Base-by-base conservation (phyloP, 768 basidiomycete genomes). In the Boletus rufocinnamomeus region DNA sequence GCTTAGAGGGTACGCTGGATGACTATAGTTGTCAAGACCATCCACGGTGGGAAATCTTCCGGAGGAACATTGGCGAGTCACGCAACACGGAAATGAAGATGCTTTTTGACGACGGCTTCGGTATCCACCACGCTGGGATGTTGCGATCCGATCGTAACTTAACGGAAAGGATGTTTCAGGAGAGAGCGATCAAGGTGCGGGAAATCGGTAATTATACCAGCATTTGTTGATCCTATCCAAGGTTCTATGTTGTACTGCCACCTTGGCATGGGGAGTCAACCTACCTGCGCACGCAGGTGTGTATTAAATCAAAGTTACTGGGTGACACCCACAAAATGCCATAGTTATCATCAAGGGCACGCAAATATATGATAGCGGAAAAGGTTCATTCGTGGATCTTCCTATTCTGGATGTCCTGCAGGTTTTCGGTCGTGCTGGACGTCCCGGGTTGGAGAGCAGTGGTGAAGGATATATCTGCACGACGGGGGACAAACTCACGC, bases 91-190 rank as follows among this genome's bases (percentile, higher is more conserved):
- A 98, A 75, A 93, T 99, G 95, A 96, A 91, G 72, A 84, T 90
- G 64, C 80, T 99, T 17, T 97, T 97, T 66, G 91, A 94, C 57
- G 72, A 76, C 61, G 97, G 97, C 6, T 95, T 98, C 69, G 97
- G 95, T 13, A 98, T 99, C 47, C 96, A 98, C 73, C 97, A 99
- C 74, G 97, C 97, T 38, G 97, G 97, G 4, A 98, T 99, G 97
- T 75, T 99, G 60, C 81, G 97, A 48, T 84, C 88, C 8, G 97
- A 99, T 69, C 81, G 97, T 63, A 98, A 93, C 70, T 84, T 98
- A 80, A 95, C 91, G 85, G 97, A 98, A 74, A 82, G 84, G 67
- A 84, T 98, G 85, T 98, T 99, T 61, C 91, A 90, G 66, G 88
- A 89, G 17, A 84, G 85, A 67, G 89, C 84, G 10, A 94, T 98